phyloP scores from a whole-genome alignment of 768 basidiomycete genomes.

The Lentinus tigrinus region DNA sequence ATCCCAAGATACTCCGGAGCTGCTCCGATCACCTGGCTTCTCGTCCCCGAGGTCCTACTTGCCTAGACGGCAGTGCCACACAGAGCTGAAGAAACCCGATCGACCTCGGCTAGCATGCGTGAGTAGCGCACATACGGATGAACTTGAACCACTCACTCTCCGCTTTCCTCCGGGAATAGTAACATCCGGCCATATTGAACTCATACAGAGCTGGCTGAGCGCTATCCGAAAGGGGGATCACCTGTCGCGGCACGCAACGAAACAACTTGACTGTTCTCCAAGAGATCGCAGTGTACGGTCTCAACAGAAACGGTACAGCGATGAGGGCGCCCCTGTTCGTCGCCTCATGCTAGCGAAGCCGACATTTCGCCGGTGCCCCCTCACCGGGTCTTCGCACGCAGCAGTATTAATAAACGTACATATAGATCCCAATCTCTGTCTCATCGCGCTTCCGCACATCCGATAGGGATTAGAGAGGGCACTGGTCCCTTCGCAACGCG shows the following conservation, averaged over 20 bases:
- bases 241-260: too few species aligned
- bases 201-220: too few species aligned
- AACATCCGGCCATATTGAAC: too few species aligned
- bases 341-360: slow-evolving; percentile 2
- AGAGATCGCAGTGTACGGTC: not conserved
- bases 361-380: slow-evolving; percentile 10
- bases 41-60: not conserved
- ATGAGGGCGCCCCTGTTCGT: slow-evolving; percentile 1
- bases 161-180: too few species aligned
- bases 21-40: not conserved
- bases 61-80: not conserved
- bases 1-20: slow-evolving; percentile 15
- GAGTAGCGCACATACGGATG: not conserved
- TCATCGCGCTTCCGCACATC: slow-evolving; percentile 1
- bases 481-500: too few species aligned
- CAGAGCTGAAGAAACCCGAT: not conserved
- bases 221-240: not conserved
- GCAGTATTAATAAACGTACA: not conserved
- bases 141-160: too few species aligned
- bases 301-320: not conserved
- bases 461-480: slow-evolving; percentile 4
- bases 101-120: not conserved
- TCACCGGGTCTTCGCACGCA: slow-evolving; percentile 1
- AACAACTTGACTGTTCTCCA: too few species aligned
- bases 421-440: slow-evolving; percentile 6